Evolutionary conservation across 2,329 filamentous ascomycete genomes (phyloP).

Genomic region (Penicillium griseofulvum): DNA sequence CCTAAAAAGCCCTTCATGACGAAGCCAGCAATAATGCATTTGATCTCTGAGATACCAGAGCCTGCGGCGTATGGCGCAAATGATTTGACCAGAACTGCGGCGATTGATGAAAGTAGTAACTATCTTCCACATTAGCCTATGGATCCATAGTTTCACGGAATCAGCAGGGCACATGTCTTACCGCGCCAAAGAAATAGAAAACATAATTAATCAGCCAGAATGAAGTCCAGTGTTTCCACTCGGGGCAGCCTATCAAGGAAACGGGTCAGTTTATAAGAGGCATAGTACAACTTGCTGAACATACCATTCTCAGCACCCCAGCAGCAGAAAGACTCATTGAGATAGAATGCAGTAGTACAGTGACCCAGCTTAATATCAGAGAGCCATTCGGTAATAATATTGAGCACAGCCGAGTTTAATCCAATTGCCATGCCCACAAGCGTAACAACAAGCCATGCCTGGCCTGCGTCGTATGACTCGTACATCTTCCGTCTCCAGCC

Average conservation of each 20-base stretch:
- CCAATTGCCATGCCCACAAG: slow-evolving; percentile 89
- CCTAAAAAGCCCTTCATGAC: slow-evolving; percentile 98
- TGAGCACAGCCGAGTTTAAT: slow-evolving; percentile 85
- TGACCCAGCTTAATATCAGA: slow-evolving; percentile 95
- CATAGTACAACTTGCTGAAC: neutral
- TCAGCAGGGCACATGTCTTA: slow-evolving; percentile 40
- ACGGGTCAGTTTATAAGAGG: neutral
- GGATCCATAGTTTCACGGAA: neutral
- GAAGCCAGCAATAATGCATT: slow-evolving; percentile 97
- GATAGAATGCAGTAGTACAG: slow-evolving; percentile 91
- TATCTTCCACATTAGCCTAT: slow-evolving; percentile 32
- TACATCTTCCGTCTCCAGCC: slow-evolving; percentile 79
- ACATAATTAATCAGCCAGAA: slow-evolving; percentile 79
- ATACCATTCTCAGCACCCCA: slow-evolving; percentile 87
- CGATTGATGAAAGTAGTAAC: slow-evolving; percentile 75
- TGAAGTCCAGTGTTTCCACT: slow-evolving; percentile 87
- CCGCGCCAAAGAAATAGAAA: slow-evolving; percentile 81
- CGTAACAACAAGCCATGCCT: slow-evolving; percentile 97
- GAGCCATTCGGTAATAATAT: slow-evolving; percentile 96
- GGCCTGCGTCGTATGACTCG: slow-evolving; percentile 91
- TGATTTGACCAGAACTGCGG: slow-evolving; percentile 79
- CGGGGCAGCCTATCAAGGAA: slow-evolving; percentile 62
- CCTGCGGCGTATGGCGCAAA: slow-evolving; percentile 96
- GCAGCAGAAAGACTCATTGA: slow-evolving; percentile 97
- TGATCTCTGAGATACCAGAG: slow-evolving; percentile 97